Evolutionary conservation across 179 eudicot genomes (phyloP).

Genomic region (Carnegiea gigantea): DNA sequence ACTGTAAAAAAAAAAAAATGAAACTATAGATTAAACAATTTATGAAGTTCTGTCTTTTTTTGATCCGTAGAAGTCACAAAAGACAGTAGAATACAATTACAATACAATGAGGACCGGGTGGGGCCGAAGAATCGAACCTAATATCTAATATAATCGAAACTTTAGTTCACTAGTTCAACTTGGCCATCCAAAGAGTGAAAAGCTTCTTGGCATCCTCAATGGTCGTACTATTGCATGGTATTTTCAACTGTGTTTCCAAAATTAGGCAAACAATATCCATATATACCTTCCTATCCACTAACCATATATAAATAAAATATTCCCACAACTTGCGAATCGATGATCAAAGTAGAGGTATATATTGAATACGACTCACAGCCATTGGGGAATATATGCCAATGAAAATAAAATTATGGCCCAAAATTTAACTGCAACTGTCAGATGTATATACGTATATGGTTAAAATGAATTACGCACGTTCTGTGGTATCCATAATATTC

Average conservation of each 20-base stretch:
- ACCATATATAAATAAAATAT: background rate
- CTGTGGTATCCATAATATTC: background rate
- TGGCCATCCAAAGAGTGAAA: too few relatives aligned
- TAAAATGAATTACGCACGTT: slow-evolving; percentile 24
- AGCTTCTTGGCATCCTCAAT: too few relatives aligned
- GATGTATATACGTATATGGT: background rate
- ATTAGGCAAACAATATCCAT: slow-evolving; percentile 19
- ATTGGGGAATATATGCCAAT: background rate
- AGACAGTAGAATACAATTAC: too few relatives aligned
- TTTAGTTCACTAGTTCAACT: too few relatives aligned
- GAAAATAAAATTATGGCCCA: slow-evolving; percentile 11
- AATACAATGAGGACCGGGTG: too few relatives aligned
- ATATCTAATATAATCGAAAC: too few relatives aligned
- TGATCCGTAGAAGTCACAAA: too few relatives aligned
- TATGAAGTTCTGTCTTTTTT: too few relatives aligned
- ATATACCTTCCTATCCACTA: slow-evolving; percentile 9
- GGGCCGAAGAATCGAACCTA: too few relatives aligned
- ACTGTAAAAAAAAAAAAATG: too few relatives aligned
- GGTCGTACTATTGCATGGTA: too few relatives aligned
- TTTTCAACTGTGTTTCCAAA: slow-evolving; percentile 2
- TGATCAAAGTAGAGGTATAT: background rate
- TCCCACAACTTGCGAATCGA: background rate
- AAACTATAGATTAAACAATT: too few relatives aligned
- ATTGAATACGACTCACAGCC: background rate
- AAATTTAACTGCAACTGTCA: background rate